Evolutionary conservation across 2,329 filamentous ascomycete genomes (phyloP).

Genomic region (Aspergillus brunneoviolaceus): DNA sequence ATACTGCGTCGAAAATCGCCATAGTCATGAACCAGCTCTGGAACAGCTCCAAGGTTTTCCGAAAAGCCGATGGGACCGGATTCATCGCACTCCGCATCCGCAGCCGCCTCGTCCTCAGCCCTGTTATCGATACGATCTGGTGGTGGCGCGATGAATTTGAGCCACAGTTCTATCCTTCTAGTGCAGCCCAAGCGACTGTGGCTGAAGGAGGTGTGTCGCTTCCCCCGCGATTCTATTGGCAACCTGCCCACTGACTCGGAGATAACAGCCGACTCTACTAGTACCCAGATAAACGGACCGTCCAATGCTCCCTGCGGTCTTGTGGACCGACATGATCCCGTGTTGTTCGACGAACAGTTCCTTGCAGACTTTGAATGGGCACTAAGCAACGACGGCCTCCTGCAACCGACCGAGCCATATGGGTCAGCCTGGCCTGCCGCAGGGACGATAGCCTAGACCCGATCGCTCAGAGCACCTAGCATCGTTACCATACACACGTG

Average conservation of each 20-base stretch:
- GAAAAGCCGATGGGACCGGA: slow-evolving; percentile 38
- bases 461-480: not conserved
- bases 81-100: slow-evolving; percentile 39
- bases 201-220: slow-evolving; percentile 17
- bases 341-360: slow-evolving; percentile 39
- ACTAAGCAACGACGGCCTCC: slow-evolving; percentile 31
- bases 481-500: not conserved
- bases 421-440: slow-evolving; percentile 21
- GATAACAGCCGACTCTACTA: slow-evolving; percentile 16
- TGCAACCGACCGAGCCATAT: slow-evolving; percentile 26
- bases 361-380: slow-evolving; percentile 43
- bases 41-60: slow-evolving; percentile 44
- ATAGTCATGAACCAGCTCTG: slow-evolving; percentile 39
- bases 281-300: slow-evolving; percentile 7
- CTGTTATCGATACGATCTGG: slow-evolving; percentile 41
- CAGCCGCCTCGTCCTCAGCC: slow-evolving; percentile 38
- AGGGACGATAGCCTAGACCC: not conserved
- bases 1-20: slow-evolving; percentile 35
- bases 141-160: slow-evolving; percentile 48
- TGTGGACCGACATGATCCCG: slow-evolving; percentile 20
- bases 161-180: slow-evolving; percentile 20
- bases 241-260: not conserved
- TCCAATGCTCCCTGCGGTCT: slow-evolving; percentile 2
- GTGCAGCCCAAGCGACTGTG: slow-evolving; percentile 14
- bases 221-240: not conserved